phyloP scores from a whole-genome alignment of 768 basidiomycete species.

The Termitomyces sp. region DNA sequence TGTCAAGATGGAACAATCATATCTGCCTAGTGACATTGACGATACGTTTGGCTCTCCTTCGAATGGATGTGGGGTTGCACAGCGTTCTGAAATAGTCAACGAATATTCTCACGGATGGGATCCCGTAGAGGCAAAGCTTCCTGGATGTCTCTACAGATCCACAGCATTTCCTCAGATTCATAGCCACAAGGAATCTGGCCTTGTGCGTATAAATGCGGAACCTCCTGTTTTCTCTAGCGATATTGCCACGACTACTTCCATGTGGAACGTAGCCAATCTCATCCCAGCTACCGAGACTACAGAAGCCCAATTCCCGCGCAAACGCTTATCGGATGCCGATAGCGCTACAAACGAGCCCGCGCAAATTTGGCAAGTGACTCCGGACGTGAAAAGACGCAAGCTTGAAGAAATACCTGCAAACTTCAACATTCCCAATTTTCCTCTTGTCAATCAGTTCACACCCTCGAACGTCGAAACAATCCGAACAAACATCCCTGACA shows the following conservation, averaged over 20 bases:
- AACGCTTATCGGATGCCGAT: conserved; percentile 27
- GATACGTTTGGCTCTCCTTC: conserved; percentile 3
- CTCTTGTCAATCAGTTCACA: too few species aligned
- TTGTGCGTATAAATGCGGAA: not conserved
- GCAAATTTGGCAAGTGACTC: not conserved
- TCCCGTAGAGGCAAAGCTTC: not conserved
- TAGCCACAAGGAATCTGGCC: not conserved
- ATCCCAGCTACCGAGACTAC: conserved; percentile 14
- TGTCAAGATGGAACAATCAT: conserved; percentile 3
- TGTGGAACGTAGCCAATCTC: too few species aligned
- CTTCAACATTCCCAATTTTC: conserved; percentile 15
- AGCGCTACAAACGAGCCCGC: too few species aligned
- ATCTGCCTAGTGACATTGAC: conserved; percentile 6
- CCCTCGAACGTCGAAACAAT: not conserved
- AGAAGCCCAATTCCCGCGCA: conserved; percentile 27
- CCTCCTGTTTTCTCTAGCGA: not conserved
- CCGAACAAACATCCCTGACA: not conserved
- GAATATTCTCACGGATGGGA: not conserved
- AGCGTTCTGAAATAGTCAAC: not conserved
- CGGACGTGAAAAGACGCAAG: conserved; percentile 21
- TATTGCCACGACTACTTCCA: not conserved
- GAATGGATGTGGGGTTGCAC: not conserved
- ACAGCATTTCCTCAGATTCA: not conserved
- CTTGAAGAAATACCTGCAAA: conserved; percentile 12
- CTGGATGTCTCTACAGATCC: not conserved